Evolutionary conservation across 1,284 basidiomycete species (phyloP).

Genomic region (Rhizopogon parksii): DNA sequence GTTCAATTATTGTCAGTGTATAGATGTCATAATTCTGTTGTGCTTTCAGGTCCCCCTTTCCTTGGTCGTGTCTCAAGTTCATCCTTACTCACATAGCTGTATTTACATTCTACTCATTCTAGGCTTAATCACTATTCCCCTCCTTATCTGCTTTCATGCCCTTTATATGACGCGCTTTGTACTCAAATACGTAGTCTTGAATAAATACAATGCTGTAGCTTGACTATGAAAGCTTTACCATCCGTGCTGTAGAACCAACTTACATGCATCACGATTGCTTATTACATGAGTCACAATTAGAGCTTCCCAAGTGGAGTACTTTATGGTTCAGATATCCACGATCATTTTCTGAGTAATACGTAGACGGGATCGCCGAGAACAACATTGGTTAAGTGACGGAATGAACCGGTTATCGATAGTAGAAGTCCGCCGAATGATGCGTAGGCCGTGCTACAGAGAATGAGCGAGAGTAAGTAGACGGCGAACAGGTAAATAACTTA

Average conservation of each 20-base stretch:
- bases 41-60: not conserved
- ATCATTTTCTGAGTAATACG: conserved; percentile 77
- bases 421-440: conserved; percentile 95
- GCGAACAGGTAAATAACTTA: conserved; percentile 32
- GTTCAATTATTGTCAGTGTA: conserved; percentile 41
- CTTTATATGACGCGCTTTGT: not conserved
- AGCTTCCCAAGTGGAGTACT: no score
- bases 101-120: not conserved
- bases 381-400: conserved; percentile 87
- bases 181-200: not conserved
- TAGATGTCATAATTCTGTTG: not conserved
- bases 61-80: not conserved
- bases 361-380: conserved; percentile 93
- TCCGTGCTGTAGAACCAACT: no score
- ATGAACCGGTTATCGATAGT: conserved; percentile 90
- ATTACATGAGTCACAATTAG: not conserved
- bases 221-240: no score
- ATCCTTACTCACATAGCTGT: conserved; percentile 1
- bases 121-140: not conserved
- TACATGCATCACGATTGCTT: no score
- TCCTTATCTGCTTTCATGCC: not conserved
- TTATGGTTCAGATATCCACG: not conserved
- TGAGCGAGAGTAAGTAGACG: conserved; percentile 5
- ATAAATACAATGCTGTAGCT: no score
- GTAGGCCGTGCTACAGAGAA: conserved; percentile 73